Conservation (phyloP, 768 basidiomycete species). For the Pisolithus microcarpus region DNA sequence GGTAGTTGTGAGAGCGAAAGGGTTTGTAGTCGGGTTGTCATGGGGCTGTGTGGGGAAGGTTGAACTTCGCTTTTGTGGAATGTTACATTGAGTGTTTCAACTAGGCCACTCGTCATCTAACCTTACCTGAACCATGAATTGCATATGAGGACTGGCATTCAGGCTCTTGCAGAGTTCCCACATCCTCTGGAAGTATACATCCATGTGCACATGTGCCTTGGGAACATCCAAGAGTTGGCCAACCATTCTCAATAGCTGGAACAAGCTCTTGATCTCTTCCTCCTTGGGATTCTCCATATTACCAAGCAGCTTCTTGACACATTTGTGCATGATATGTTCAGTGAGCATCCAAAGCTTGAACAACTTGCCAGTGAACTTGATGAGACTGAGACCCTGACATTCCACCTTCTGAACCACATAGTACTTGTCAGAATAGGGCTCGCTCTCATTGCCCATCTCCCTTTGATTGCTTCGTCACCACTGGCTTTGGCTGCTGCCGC, state of each 20-base stretch:
- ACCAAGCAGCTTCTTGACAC: constrained; percentile 89
- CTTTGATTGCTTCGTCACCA: constrained; percentile 77
- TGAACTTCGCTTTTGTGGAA: no score
- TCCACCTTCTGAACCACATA: constrained; percentile 95
- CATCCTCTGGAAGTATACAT: constrained; percentile 91
- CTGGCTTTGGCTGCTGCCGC: constrained; percentile 79
- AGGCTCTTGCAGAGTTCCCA: constrained; percentile 67
- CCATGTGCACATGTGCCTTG: constrained; percentile 81
- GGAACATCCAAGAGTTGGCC: constrained; percentile 73
- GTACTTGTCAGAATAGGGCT: constrained; percentile 60
- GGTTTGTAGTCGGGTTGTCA: no score
- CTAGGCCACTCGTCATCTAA: no score
- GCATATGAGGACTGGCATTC: constrained; percentile 80
- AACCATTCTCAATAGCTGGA: constrained; percentile 86
- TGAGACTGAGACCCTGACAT: constrained; percentile 91
- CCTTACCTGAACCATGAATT: constrained; percentile 89
- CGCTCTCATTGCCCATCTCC: constrained; percentile 22
- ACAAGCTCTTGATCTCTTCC: constrained; percentile 95
- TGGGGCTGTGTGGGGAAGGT: no score
- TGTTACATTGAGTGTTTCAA: no score
- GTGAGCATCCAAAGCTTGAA: constrained; percentile 98
- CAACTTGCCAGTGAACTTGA: constrained; percentile 96
- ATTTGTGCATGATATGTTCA: constrained; percentile 97
- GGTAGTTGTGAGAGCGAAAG: no score
- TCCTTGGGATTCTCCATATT: constrained; percentile 95